A percentile compares a stretch with the other conserved stretches of the same genome.
phyloP scores from a whole-genome alignment of 1,284 basidiomycete species.

The Spongispora temasekensis region DNA sequence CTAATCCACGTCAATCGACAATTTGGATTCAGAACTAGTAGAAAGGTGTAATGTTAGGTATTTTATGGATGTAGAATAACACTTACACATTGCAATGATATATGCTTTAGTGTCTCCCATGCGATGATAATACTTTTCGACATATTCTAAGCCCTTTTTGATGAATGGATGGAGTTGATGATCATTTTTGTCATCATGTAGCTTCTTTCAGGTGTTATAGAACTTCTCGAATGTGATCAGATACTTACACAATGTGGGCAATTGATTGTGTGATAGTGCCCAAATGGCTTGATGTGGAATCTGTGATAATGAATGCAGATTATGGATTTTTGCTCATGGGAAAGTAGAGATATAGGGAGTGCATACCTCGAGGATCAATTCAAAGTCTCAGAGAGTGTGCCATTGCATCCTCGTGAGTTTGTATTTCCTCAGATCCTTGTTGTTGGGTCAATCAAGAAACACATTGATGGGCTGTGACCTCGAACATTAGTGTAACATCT shows the following conservation, averaged over 20 bases:
- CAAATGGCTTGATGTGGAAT: neutral
- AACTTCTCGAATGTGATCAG: neutral
- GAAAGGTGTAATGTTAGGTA: neutral
- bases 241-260: too few species aligned
- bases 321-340: too few species aligned
- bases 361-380: neutral
- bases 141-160: neutral
- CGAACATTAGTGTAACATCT: neutral
- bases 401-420: neutral
- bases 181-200: neutral
- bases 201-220: neutral
- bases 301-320: neutral
- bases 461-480: neutral
- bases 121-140: neutral
- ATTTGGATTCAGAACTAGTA: neutral
- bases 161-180: neutral
- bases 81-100: neutral
- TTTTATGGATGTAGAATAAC: too few species aligned
- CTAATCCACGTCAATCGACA: neutral
- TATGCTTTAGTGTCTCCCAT: neutral
- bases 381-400: neutral
- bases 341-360: neutral
- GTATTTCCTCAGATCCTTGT: too few species aligned
- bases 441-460: neutral
- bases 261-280: neutral